These are phyloP conservation scores for Sporobolomyces pararoseus DNA, from an alignment of 768 basidiomycete species.

Conservation along the genomic window DNA sequence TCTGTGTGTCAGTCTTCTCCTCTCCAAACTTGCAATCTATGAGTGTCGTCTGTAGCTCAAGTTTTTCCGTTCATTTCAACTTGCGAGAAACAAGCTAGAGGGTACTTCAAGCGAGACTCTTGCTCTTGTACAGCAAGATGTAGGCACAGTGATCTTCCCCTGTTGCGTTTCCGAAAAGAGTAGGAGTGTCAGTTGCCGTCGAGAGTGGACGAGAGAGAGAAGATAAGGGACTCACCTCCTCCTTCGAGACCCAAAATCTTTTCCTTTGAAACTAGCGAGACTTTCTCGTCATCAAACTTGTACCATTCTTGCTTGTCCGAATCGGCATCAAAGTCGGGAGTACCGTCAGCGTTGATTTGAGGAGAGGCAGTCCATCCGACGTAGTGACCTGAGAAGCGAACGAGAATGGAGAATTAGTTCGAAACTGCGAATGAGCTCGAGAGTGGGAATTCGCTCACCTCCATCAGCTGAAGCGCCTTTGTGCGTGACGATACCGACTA, in stretches of 20 bases:
- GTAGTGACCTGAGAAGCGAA: slow-evolving; percentile 60
- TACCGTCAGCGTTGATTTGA: slow-evolving; percentile 47
- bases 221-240: slow-evolving; percentile 56
- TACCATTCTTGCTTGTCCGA: slow-evolving; percentile 68
- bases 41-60: no score
- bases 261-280: slow-evolving; percentile 73
- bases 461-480: slow-evolving; percentile 93
- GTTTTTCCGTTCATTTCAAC: no score
- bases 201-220: no score
- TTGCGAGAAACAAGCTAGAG: no score
- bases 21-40: no score
- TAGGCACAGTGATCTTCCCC: slow-evolving; percentile 81
- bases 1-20: not conserved
- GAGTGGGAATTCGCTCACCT: slow-evolving; percentile 52
- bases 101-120: slow-evolving; percentile 39
- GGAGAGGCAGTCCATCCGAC: slow-evolving; percentile 84
- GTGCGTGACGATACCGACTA: slow-evolving; percentile 94
- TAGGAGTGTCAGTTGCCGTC: not conserved
- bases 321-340: slow-evolving; percentile 54
- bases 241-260: slow-evolving; percentile 81
- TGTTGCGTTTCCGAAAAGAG: slow-evolving; percentile 1
- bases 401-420: not conserved
- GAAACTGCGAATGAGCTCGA: not conserved
- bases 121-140: slow-evolving; percentile 71
- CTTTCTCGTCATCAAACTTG: slow-evolving; percentile 96